Percentiles rank a stretch among this genome's conserved stretches.
phyloP scores from a whole-genome alignment of 225 moss, liverwort and hornwort species.

The Bryoerythrophyllum caledonicum region DNA sequence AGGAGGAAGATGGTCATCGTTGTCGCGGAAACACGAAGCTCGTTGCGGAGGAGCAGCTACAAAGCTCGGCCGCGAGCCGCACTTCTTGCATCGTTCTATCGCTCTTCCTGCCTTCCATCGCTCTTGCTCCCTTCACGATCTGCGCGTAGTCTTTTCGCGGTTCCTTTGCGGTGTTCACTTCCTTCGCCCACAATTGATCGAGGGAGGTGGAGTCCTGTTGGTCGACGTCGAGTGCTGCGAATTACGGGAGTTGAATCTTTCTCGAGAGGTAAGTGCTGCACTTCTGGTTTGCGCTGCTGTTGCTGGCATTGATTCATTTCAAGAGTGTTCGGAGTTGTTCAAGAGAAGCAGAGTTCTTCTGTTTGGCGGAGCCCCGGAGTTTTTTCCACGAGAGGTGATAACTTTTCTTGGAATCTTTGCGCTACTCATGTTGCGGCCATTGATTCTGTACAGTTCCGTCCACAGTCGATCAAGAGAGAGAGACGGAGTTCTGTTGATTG shows the following conservation, averaged over 20 bases:
- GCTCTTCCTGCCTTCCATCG: slow-evolving; percentile 11
- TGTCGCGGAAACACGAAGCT: slow-evolving; percentile 6
- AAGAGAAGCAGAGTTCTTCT: background rate
- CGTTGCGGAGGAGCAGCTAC: background rate
- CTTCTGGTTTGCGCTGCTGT: background rate
- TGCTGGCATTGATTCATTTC: no score
- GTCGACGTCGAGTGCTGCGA: no score
- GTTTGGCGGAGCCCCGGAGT: background rate
- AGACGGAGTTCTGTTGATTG: background rate
- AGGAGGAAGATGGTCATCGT: slow-evolving; percentile 32
- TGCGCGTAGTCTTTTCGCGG: slow-evolving; percentile 11
- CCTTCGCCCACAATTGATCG: background rate
- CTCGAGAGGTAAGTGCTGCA: background rate
- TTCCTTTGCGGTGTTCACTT: background rate
- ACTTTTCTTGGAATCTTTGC: no score
- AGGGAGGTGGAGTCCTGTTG: no score
- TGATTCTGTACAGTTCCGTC: background rate
- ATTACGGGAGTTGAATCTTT: background rate
- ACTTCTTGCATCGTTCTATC: background rate
- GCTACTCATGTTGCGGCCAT: no score
- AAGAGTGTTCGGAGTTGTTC: background rate
- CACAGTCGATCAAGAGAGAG: background rate
- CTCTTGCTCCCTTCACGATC: slow-evolving; percentile 7
- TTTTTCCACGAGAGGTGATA: background rate
- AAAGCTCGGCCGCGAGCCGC: slow-evolving; percentile 9